These are phyloP conservation scores for Debaryomycetaceae sp. DNA, from an alignment of 1,139 yeast species.

Conservation along the genomic window DNA sequence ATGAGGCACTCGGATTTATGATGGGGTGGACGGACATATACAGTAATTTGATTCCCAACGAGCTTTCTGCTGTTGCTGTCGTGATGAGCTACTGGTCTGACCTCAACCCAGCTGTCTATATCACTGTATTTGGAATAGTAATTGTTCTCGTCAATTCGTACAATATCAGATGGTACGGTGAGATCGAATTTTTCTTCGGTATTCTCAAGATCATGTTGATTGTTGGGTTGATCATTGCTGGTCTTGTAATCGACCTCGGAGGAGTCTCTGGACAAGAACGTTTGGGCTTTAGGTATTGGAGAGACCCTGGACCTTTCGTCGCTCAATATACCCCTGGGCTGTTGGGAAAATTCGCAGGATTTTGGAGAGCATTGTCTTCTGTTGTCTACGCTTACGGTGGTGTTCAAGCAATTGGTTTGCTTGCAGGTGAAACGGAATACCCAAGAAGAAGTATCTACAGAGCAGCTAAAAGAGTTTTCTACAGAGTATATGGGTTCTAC, in stretches of 20 bases:
- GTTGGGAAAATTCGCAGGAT: constrained; percentile 24
- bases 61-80: constrained; percentile 24
- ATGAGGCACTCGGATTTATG: constrained; percentile 23
- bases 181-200: constrained; percentile 30
- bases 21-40: constrained; percentile 22
- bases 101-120: constrained; percentile 23
- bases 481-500: constrained; percentile 43
- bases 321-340: constrained; percentile 14
- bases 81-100: constrained; percentile 23
- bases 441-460: constrained; percentile 47
- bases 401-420: constrained; percentile 36
- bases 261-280: constrained; percentile 24
- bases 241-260: constrained; percentile 29
- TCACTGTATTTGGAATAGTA: constrained; percentile 23
- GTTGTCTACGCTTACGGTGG: constrained; percentile 31
- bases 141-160: constrained; percentile 21
- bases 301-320: constrained; percentile 10
- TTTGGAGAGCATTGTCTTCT: constrained; percentile 22
- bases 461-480: constrained; percentile 41
- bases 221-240: constrained; percentile 21
- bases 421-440: constrained; percentile 47
- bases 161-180: constrained; percentile 29
- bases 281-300: constrained; percentile 25
- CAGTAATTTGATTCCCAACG: constrained; percentile 17
- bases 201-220: constrained; percentile 23